Conservation (phyloP, 2,329 filamentous ascomycete species). For the Penicillium sp. region DNA sequence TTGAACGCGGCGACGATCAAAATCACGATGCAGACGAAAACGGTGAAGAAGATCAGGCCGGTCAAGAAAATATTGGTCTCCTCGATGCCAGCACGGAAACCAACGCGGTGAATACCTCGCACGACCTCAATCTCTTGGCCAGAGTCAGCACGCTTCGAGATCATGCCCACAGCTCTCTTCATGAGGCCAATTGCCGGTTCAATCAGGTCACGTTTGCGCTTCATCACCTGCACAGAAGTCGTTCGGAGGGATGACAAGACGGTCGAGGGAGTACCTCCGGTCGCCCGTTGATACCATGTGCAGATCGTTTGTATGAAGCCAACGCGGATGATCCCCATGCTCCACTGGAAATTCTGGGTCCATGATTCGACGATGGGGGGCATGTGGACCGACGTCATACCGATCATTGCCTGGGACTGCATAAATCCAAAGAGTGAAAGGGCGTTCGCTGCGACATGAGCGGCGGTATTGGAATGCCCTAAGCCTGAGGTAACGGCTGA, state of each 20-base stretch:
- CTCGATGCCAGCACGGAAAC: conserved; percentile 78
- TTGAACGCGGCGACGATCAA: conserved; percentile 73
- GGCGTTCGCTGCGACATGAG: conserved; percentile 88
- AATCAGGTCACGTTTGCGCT: conserved; percentile 46
- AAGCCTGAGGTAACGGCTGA: conserved; percentile 85
- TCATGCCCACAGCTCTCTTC: conserved; percentile 31
- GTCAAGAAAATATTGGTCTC: conserved; percentile 90
- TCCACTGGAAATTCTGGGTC: conserved; percentile 98
- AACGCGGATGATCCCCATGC: conserved; percentile 87
- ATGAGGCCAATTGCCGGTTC: conserved; percentile 30
- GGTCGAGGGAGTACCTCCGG: conserved; percentile 75
- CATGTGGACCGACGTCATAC: conserved; percentile 71
- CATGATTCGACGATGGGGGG: conserved; percentile 85
- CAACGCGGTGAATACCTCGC: conserved; percentile 80
- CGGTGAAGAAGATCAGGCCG: conserved; percentile 78
- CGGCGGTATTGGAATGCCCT: conserved; percentile 87
- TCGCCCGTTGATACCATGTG: conserved; percentile 93
- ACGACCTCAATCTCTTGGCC: conserved; percentile 49
- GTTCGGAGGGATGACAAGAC: conserved; percentile 67
- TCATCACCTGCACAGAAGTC: conserved; percentile 79
- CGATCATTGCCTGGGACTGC: conserved; percentile 87
- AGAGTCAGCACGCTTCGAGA: conserved; percentile 50
- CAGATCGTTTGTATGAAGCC: conserved; percentile 82
- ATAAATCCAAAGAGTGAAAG: conserved; percentile 93
- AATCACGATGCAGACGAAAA: conserved; percentile 71